phyloP scores from a whole-genome alignment of 1,139 yeast genomes.

The Cylindricascospora bacillispora region DNA sequence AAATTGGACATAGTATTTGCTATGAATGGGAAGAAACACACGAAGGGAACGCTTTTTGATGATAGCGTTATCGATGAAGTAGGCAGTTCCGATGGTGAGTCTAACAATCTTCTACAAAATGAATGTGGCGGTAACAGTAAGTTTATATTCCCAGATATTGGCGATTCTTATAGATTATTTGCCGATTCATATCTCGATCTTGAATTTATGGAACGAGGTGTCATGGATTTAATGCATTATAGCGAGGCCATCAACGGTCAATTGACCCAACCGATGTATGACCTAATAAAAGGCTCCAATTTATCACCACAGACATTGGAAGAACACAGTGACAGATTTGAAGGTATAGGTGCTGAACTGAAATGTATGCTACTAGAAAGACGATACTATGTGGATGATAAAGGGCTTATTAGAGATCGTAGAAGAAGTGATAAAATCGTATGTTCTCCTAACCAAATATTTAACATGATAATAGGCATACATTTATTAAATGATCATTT shows the following conservation, averaged over 20 bases:
- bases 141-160: slow-evolving; percentile 11
- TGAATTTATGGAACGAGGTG: slow-evolving; percentile 16
- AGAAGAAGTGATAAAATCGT: slow-evolving; percentile 16
- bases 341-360: slow-evolving; percentile 11
- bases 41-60: too few species aligned
- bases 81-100: slow-evolving; percentile 2
- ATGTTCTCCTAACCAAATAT: slow-evolving; percentile 21
- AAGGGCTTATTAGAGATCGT: slow-evolving; percentile 17
- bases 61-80: slow-evolving; percentile 2
- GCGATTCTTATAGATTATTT: slow-evolving; percentile 9
- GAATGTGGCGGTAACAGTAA: too few species aligned
- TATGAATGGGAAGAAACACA: too few species aligned
- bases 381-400: slow-evolving; percentile 15
- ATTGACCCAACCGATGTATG: slow-evolving; percentile 19
- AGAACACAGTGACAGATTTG: slow-evolving; percentile 12
- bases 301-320: slow-evolving; percentile 13
- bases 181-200: slow-evolving; percentile 9
- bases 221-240: slow-evolving; percentile 13
- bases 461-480: slow-evolving; percentile 18
- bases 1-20: too few species aligned
- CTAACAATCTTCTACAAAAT: too few species aligned
- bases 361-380: slow-evolving; percentile 14
- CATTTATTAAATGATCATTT: slow-evolving; percentile 23
- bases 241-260: slow-evolving; percentile 18
- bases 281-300: slow-evolving; percentile 12